Evolutionary conservation across 805 yeast species (phyloP), one percentile per base, ranked within the genome.

Genomic region (Candida silvicultrix): DNA sequence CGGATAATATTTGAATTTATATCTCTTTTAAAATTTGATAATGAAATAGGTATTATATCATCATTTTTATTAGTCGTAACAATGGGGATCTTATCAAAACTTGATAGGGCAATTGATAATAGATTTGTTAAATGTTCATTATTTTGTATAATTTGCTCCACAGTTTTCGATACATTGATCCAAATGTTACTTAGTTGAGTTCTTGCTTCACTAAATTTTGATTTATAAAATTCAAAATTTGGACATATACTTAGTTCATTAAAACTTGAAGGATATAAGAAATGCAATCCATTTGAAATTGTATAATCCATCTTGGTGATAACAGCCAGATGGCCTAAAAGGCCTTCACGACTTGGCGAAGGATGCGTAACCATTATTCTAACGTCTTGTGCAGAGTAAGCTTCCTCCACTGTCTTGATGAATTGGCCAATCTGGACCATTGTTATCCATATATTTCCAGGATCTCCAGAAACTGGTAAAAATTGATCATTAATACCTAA

Each of bases 371-470:
- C 62, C 55, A 86, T 78, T 8, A 86, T 59, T 50, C 83, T 76
- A 39, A 83, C 75, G 43, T 83, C 76, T 4, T 60, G 43, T 49
- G 65, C 60, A 55, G 71, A 58, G 63, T 65, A 64, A 46, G 69
- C 52, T 46, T 66, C 45, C 58, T 69, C 65, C 48, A 68, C 72
- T 0, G 80, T 74, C 49, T 75, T 70, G 19, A 80, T 67, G 43
- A 85, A 68, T 59, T 77, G 82, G 4, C 92, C 90, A 36, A 86
- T 65, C 59, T 85, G 94, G 43, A 83, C 62, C 49, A 83, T 63
- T 9, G 88, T 81, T 35, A 83, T 73, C 95, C 95, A 85, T 38
- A 83, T 70, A 51, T 82, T 82, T 2, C 92, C 90, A 1, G 78
- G 75, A 49, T 74, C 78, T 2, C 80, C 78, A 38, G 78, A 71